Evolutionary conservation across 768 basidiomycete genomes (phyloP).

Genomic region (Kwoniella dejecticola): DNA sequence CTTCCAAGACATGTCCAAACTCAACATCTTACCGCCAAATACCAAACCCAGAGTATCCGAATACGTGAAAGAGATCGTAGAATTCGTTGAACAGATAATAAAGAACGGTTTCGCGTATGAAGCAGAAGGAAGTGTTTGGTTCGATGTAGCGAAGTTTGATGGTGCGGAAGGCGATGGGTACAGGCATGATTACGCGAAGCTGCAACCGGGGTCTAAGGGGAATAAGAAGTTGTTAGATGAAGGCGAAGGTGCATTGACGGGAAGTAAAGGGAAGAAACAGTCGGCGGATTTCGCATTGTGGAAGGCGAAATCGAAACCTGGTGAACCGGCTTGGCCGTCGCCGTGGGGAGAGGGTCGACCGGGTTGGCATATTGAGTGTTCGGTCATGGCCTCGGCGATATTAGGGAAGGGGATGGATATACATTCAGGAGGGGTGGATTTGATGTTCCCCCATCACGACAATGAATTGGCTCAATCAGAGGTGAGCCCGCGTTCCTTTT

Average conservation of each 20-base stretch:
- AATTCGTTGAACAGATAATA: constrained; percentile 81
- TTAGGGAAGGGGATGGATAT: constrained; percentile 93
- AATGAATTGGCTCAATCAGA: constrained; percentile 98
- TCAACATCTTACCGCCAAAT: constrained; percentile 83
- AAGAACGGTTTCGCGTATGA: constrained; percentile 81
- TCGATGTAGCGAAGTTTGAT: constrained; percentile 83
- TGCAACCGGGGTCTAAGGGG: constrained; percentile 94
- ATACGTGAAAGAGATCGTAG: constrained; percentile 91
- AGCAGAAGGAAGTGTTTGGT: constrained; percentile 83
- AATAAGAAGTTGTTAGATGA: constrained; percentile 86
- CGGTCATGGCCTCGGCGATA: constrained; percentile 92
- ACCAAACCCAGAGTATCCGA: constrained; percentile 93
- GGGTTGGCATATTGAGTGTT: constrained; percentile 99
- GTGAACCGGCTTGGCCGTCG: constrained; percentile 94
- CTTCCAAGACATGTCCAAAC: constrained; percentile 87
- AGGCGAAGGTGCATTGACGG: constrained; percentile 76
- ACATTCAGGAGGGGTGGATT: constrained; percentile 93
- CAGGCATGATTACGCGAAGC: constrained; percentile 82
- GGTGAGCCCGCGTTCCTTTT: constrained; percentile 57
- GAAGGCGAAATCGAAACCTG: constrained; percentile 88
- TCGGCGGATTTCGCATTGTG: constrained; percentile 93
- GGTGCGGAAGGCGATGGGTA: constrained; percentile 61
- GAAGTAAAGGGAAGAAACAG: constrained; percentile 69
- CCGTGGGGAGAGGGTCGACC: constrained; percentile 96
- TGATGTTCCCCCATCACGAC: constrained; percentile 99